Base-by-base conservation (phyloP, 1,284 basidiomycete genomes). In the Xerocomus amazonicus region DNA sequence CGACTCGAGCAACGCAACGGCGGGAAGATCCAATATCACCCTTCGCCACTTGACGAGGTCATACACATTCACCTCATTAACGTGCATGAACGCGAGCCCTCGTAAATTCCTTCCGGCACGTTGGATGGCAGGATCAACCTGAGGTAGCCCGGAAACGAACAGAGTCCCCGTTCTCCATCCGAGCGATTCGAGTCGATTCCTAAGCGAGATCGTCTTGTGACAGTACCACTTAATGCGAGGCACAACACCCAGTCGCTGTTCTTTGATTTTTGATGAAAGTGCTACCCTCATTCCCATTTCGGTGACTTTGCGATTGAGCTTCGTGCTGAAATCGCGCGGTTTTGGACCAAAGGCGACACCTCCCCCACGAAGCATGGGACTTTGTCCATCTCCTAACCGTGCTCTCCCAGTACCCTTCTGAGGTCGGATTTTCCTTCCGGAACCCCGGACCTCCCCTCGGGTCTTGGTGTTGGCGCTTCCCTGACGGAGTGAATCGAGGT, bases 341-440 rank as follows among this genome's bases (percentile, higher is more conserved):
- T 90, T 87, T 0, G 93, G 92, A 34, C 92, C 92, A 59, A 92
- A 92, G 3, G 91, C 91, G 28, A 90, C 83, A 59, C 94, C 96
- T 72, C 96, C 96, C 46, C 95, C 95, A 32, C 87, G 79, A 56
- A 95, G 80, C 74, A 94, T 92, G 5, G 95, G 94, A 65, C 85
- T 91, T 57, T 92, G 87, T 12, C 76, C 82, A 62, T 94, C 92
- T 44, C 96, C 96, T 3, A 96, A 75, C 71, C 96, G 90, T 14
- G 96, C 97, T 55, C 73, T 77, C 59, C 96, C 97, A 9, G 83
- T 82, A 2, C 95, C 95, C 71, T 99, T 99, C 68, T 99, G 96
- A 6, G 80, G 87, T 27, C 88, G 80, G 51, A 98, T 80, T 72
- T 99, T 99, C 57, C 78, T 73, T 19, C 91, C 92, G 1, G 92